These are phyloP conservation scores for Venturia asperata DNA, from an alignment of 2,329 filamentous ascomycete species.

Conservation along the genomic window DNA sequence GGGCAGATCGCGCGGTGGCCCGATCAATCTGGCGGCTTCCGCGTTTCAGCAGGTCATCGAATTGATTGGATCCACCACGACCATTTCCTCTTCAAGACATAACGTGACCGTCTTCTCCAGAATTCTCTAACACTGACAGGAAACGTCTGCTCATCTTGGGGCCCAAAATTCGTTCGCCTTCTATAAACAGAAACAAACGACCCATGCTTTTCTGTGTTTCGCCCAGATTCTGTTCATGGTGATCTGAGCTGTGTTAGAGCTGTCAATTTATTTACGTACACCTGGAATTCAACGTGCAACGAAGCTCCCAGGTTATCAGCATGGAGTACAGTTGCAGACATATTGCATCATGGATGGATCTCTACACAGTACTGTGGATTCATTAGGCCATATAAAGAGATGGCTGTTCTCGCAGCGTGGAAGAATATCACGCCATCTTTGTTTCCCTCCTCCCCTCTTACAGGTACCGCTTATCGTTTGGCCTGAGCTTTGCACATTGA, in stretches of 20 bases:
- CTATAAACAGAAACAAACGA: not conserved
- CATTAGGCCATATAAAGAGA: not conserved
- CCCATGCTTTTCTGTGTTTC: not conserved
- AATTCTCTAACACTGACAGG: not conserved
- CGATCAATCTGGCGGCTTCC: conserved; percentile 8
- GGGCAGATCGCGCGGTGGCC: not conserved
- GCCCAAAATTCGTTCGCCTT: not conserved
- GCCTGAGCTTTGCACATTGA: not conserved
- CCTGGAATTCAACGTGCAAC: not conserved
- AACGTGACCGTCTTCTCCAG: not conserved
- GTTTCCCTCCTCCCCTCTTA: not conserved
- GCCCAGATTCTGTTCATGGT: not conserved
- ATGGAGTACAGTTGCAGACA: conserved; percentile 11
- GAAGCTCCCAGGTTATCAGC: not conserved
- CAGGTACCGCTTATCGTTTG: not conserved
- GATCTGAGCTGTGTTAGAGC: not conserved
- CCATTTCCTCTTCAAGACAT: not conserved
- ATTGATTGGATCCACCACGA: conserved; percentile 8
- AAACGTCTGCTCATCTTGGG: not conserved
- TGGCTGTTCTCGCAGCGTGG: not conserved
- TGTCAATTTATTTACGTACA: conserved; percentile 5
- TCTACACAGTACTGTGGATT: no score
- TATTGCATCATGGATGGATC: not conserved
- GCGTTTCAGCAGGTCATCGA: conserved; percentile 9
- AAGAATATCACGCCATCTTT: not conserved